Evolutionary conservation across 2,329 filamentous ascomycete genomes (phyloP).

Genomic region (Fusarium sp.): DNA sequence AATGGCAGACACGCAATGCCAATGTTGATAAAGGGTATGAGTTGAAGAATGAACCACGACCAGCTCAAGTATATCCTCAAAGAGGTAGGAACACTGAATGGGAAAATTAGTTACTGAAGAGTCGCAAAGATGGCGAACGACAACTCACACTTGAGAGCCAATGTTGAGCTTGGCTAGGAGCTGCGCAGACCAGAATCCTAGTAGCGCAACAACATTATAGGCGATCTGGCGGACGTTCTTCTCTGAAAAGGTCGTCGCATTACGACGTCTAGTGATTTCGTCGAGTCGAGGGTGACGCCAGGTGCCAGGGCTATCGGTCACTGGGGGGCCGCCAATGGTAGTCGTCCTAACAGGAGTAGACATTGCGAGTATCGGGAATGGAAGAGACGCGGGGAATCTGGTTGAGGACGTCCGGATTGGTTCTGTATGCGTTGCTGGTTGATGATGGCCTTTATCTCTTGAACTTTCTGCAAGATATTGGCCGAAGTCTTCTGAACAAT

Average conservation of each 20-base stretch:
- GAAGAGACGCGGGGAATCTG: not conserved
- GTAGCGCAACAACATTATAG: slow-evolving; percentile 71
- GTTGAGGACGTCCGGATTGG: not conserved
- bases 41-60: slow-evolving; percentile 63
- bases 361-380: slow-evolving; percentile 43
- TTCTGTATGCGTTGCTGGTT: slow-evolving; percentile 12
- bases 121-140: not conserved
- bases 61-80: slow-evolving; percentile 58
- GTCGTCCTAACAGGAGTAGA: slow-evolving; percentile 53
- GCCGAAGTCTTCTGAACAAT: not conserved
- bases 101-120: slow-evolving; percentile 30
- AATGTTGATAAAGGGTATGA: slow-evolving; percentile 78
- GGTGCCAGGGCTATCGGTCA: slow-evolving; percentile 75
- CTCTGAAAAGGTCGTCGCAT: slow-evolving; percentile 82
- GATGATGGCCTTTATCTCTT: slow-evolving; percentile 10
- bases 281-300: slow-evolving; percentile 92
- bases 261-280: slow-evolving; percentile 86
- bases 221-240: slow-evolving; percentile 78
- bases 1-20: slow-evolving; percentile 78
- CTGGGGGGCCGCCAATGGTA: slow-evolving; percentile 58
- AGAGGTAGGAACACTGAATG: slow-evolving; percentile 51
- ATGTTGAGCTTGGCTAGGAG: slow-evolving; percentile 55
- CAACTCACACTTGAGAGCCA: slow-evolving; percentile 57
- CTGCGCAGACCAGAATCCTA: slow-evolving; percentile 56
- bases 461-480: slow-evolving; percentile 15